A percentile compares a stretch with the other conserved stretches of the same genome.
Evolutionary conservation across 2,329 filamentous ascomycete genomes (phyloP).

Genomic region (Arthrobotrys conoides): DNA sequence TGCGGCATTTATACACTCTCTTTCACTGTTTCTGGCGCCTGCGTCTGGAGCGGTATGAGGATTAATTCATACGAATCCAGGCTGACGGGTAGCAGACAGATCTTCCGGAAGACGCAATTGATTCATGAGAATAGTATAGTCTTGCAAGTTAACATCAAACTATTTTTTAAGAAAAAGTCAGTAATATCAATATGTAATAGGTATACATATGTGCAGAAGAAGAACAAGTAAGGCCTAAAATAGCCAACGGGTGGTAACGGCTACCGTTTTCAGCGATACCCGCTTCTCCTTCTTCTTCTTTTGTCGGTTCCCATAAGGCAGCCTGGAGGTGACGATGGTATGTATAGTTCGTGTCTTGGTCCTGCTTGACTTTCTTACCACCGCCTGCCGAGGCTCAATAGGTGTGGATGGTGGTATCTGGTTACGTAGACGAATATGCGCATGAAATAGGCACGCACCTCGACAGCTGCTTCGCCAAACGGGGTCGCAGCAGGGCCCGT

Average conservation of each 20-base stretch:
- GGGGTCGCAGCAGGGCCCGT: constrained; percentile 11
- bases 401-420: constrained; percentile 34
- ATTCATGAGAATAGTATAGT: no score
- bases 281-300: not conserved
- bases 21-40: constrained; percentile 6
- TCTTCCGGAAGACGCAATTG: constrained; percentile 13
- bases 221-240: not conserved
- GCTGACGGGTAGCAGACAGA: no score
- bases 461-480: constrained; percentile 28
- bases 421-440: constrained; percentile 47
- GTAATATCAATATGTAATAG: no score
- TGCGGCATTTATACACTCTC: constrained; percentile 60
- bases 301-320: constrained; percentile 19
- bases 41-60: constrained; percentile 18
- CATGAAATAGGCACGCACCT: constrained; percentile 53
- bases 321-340: not conserved
- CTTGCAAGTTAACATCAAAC: constrained; percentile 21
- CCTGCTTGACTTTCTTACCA: constrained; percentile 27
- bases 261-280: constrained; percentile 31
- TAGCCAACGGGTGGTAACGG: constrained; percentile 8
- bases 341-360: constrained; percentile 18
- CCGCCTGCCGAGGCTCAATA: constrained; percentile 51
- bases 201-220: constrained; percentile 31
- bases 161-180: no score
- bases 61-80: not conserved